Percentiles rank a stretch among this genome's conserved stretches.
Evolutionary conservation across 257 asterid genomes (phyloP).

Genomic region (Paulownia fortunei): DNA sequence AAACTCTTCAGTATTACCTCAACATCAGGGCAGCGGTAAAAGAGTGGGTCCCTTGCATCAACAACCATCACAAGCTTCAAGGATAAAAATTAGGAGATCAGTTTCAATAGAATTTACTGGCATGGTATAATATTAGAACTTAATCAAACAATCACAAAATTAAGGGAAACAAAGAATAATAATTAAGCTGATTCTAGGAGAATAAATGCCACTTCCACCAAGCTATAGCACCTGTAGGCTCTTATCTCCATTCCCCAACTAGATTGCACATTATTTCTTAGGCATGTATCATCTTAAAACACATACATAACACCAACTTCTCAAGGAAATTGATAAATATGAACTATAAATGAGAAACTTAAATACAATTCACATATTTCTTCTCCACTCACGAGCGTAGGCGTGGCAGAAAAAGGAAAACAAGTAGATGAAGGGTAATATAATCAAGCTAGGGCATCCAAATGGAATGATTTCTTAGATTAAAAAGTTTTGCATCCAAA

Average conservation of each 20-base stretch:
- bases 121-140: background rate
- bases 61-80: constrained; percentile 94
- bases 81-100: constrained; percentile 38
- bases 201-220: background rate
- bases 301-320: constrained; percentile 12
- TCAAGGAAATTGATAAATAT: background rate
- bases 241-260: constrained; percentile 8
- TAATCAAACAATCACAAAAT: constrained; percentile 1
- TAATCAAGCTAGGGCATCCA: background rate
- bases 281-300: constrained; percentile 12
- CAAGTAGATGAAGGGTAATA: background rate
- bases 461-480: background rate
- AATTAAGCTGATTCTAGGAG: background rate
- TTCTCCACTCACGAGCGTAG: background rate
- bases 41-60: constrained; percentile 97
- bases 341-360: background rate
- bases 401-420: background rate
- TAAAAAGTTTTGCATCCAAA: background rate
- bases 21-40: constrained; percentile 97
- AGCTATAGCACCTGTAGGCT: background rate
- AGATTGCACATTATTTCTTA: background rate
- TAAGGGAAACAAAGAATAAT: background rate
- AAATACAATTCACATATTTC: background rate
- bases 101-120: background rate
- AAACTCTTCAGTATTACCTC: constrained; percentile 62